Percentiles rank a stretch among this genome's conserved stretches.
phyloP scores from a whole-genome alignment of 768 basidiomycete genomes.

The Obba rivulosa region DNA sequence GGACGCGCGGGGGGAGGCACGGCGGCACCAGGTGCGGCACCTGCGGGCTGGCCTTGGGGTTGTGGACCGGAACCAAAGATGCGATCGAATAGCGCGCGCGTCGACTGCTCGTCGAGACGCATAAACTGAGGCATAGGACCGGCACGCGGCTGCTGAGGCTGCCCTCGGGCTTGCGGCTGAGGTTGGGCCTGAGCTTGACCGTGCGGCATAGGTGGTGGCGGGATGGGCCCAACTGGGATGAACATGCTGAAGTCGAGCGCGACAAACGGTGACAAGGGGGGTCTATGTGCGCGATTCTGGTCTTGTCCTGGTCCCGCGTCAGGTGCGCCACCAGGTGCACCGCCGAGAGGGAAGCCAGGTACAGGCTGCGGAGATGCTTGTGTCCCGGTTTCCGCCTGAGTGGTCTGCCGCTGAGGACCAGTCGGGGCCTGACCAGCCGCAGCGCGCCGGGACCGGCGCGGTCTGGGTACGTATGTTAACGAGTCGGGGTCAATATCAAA shows the following conservation, averaged over 20 bases:
- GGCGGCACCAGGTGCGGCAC: not conserved
- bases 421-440: not conserved
- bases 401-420: constrained; percentile 5
- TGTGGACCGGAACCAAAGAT: constrained; percentile 11
- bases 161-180: constrained; percentile 6
- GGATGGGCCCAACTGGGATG: constrained; percentile 10
- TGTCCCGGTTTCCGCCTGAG: not conserved
- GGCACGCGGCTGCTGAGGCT: not conserved
- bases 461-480: constrained; percentile 39
- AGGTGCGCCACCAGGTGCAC: not conserved
- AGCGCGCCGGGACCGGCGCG: constrained; percentile 3
- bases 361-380: constrained; percentile 1
- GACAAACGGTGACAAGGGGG: constrained; percentile 10
- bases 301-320: not conserved
- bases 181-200: constrained; percentile 6
- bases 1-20: not conserved
- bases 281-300: not conserved
- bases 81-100: not conserved
- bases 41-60: not conserved
- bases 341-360: not conserved
- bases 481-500: constrained; percentile 82
- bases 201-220: not conserved
- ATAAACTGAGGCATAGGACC: not conserved
- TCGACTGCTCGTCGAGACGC: not conserved
- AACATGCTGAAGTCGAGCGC: constrained; percentile 19